Conservation (phyloP, 148 eudicot genomes). For the Cornus kousa region DNA sequence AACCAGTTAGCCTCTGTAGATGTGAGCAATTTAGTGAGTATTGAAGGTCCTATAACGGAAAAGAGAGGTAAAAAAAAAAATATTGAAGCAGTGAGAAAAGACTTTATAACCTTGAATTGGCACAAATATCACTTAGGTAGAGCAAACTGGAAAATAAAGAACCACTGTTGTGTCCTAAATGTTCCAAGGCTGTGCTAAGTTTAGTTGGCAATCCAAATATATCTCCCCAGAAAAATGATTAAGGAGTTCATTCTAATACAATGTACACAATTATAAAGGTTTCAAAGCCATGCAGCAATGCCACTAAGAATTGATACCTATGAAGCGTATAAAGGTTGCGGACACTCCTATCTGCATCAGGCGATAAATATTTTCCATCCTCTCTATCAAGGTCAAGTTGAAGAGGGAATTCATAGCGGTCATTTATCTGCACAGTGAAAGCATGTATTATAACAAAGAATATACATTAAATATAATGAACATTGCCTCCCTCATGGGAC, state of each 20-base stretch:
- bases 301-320: constrained; percentile 40
- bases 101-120: neutral
- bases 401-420: constrained; percentile 87
- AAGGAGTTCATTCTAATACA: neutral
- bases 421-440: constrained; percentile 62
- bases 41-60: neutral
- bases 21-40: neutral
- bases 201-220: no score
- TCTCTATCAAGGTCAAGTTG: constrained; percentile 90
- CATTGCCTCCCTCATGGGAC: neutral
- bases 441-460: constrained; percentile 1
- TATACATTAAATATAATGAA: neutral
- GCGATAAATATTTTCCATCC: constrained; percentile 73
- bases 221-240: neutral
- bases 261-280: neutral
- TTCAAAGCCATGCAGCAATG: neutral
- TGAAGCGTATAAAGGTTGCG: constrained; percentile 85
- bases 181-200: neutral
- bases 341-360: constrained; percentile 79
- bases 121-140: neutral
- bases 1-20: no score
- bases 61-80: no score
- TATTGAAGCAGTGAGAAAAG: neutral
- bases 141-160: neutral
- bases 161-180: neutral